Base-by-base conservation (phyloP, 2,329 filamentous ascomycete species). In the Endocalyx cinctus region DNA sequence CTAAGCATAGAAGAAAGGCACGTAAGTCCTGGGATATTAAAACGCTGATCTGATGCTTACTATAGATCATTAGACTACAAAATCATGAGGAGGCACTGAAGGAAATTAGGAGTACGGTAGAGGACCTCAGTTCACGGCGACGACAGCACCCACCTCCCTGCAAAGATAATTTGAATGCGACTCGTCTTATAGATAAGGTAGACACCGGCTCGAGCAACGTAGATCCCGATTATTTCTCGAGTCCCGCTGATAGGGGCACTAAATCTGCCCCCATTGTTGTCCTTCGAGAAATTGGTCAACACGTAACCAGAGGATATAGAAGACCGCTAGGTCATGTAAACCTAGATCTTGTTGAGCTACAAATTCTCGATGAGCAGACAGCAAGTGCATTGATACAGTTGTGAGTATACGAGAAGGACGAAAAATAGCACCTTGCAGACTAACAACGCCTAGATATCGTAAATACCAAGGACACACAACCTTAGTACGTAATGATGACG, bases 191-290 rank as follows among this genome's bases (percentile, higher is more conserved):
- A n/a, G n/a, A n/a, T n/a, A n/a, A n/a, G n/a, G n/a, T n/a, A n/a
- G n/a, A n/a, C n/a, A n/a, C n/a, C n/a, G n/a, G n/a, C n/a, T n/a
- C n/a, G n/a, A n/a, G n/a, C n/a, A n/a, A n/a, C n/a, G n/a, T n/a
- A 1, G 38, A 43, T 31, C 51, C 48, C 2, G 51, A 53, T 33
- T 52, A 51, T 33, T 41, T 56, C 17, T 47, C 49, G 14, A 45
- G 42, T 11, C 54, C 54, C 8, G 53, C 53, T 19, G 54, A 58
- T 32, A 52, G 48, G 17, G 52, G 50, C 14, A 49, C 48, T 10
- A 48, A 55, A 17, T 53, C 53, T 2, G 54, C 54, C 3, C 54
- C 54, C 1, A 46, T 56, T 10, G 53, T 50, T 10, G 54, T 58
- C 12, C 28, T 58, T 15, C 48, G 54, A 31, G 53, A 51, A 29